These are phyloP conservation scores for Boletus sp. DNA, from an alignment of 768 basidiomycete species.

Conservation along the genomic window DNA sequence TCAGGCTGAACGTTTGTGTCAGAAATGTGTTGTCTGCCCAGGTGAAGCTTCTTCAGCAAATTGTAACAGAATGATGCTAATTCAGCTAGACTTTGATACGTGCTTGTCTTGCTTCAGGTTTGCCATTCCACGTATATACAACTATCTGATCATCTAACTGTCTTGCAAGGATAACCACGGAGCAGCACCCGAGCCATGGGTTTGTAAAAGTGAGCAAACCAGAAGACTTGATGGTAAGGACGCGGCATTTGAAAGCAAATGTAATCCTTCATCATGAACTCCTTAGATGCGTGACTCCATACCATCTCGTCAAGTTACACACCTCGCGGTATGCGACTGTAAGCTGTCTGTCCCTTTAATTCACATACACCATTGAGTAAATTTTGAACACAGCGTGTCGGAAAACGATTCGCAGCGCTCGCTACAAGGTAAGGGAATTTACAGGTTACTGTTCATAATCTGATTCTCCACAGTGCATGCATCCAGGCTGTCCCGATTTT, in stretches of 20 bases:
- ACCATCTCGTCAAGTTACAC: conserved; percentile 28
- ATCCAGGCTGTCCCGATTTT: conserved; percentile 72
- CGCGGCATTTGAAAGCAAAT: neutral
- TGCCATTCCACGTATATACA: conserved; percentile 7
- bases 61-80: conserved; percentile 5
- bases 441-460: neutral
- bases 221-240: conserved; percentile 57
- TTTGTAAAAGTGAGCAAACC: conserved; percentile 62
- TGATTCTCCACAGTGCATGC: conserved; percentile 64
- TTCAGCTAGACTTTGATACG: conserved; percentile 63
- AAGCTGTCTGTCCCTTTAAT: conserved; percentile 3
- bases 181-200: conserved; percentile 75
- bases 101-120: conserved; percentile 70
- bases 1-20: neutral
- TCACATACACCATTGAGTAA: neutral
- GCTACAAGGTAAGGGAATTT: conserved; percentile 61
- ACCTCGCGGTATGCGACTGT: conserved; percentile 64
- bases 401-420: conserved; percentile 53
- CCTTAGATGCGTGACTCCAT: conserved; percentile 31
- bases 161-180: conserved; percentile 51
- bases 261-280: neutral
- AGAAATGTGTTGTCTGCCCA: conserved; percentile 82
- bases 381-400: conserved; percentile 39
- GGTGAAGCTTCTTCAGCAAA: conserved; percentile 15
- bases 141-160: neutral